Evolutionary conservation across 192 early-diverging fungal species (phyloP).

Genomic region (Spizellomyces punctatus): DNA sequence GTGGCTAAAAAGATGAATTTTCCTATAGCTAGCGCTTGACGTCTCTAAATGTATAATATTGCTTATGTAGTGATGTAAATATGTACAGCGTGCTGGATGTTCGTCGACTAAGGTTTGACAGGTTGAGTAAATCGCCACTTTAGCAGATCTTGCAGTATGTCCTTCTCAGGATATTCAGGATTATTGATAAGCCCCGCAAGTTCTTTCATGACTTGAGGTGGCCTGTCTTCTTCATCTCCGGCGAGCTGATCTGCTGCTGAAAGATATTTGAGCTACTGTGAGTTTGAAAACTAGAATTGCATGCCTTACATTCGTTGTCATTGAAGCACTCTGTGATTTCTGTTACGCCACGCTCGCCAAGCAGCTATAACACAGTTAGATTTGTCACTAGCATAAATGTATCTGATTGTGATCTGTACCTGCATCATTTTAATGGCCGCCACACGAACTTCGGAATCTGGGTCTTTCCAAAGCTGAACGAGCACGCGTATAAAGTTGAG

Average conservation of each 20-base stretch:
- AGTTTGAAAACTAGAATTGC: constrained; percentile 16
- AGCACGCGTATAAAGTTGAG: constrained; percentile 40
- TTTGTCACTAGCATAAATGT: background rate
- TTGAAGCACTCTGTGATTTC: constrained; percentile 53
- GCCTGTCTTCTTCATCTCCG: background rate
- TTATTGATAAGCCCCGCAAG: constrained; percentile 47
- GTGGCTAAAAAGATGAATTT: no score
- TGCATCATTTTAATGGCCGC: constrained; percentile 54
- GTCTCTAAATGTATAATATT: no score
- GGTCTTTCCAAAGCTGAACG: constrained; percentile 55
- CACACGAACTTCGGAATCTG: constrained; percentile 54
- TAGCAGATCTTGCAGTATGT: constrained; percentile 50
- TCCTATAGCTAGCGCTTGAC: no score
- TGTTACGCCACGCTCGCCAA: constrained; percentile 49
- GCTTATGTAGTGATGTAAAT: no score
- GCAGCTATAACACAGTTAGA: constrained; percentile 16
- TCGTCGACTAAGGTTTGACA: no score
- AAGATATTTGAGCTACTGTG: background rate
- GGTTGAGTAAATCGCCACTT: constrained; percentile 51
- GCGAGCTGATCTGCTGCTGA: background rate
- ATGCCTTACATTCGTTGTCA: constrained; percentile 1
- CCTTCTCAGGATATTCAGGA: constrained; percentile 59
- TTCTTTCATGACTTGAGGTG: constrained; percentile 50
- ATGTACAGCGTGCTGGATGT: no score
- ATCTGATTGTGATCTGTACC: constrained; percentile 5